Evolutionary conservation across 139 green algal genomes (phyloP), one percentile per base, ranked within the genome.

Genomic region (Micractinium conductrix): DNA sequence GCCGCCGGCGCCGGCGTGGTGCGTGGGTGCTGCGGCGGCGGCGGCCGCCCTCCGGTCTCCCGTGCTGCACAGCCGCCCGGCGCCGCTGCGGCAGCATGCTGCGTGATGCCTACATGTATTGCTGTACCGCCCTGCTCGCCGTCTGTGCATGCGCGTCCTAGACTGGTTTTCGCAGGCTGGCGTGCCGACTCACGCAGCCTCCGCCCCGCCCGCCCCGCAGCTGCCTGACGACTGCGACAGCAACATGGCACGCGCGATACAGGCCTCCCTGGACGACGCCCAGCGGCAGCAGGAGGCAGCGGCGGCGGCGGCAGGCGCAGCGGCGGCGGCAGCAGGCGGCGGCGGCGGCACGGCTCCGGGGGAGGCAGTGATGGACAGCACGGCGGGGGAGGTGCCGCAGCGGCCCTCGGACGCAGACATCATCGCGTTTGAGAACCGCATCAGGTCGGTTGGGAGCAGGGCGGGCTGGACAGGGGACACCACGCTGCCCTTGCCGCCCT

Each of bases 341-440:
- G 28, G 30, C 60, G 24, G 60, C 60, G 35, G 62, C 78, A 14
- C 63, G 30, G 74, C 48, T 26, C 42, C 7, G 0, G 79, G n/a
- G 4, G 44, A 78, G 37, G 65, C 33, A 10, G 65, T 67, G 68
- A 28, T 33, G 33, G 55, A 55, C 7, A 71, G 53, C 53, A 43
- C 53, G 4, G 53, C 53, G 1, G 53, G 21, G 16, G 74, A 37
- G 21, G 55, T 68, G 38, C 78, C 60, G 9, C 38, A 78, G 44
- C 72, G 86, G 26, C 91, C 91, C 4, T 87, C 89, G 6, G 91
- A 93, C 60, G 91, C 87, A 0, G 84, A 90, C 45, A 93, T 93
- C 62, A 87, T 93, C n/a, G 83, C 79, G 1, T 92, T 86, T 65
- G 87, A 93, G 80, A 93, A 93, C 44, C 33, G 81, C 8, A 92